Base-by-base conservation (phyloP, 257 asterid species). In the Solanum neorickii region DNA sequence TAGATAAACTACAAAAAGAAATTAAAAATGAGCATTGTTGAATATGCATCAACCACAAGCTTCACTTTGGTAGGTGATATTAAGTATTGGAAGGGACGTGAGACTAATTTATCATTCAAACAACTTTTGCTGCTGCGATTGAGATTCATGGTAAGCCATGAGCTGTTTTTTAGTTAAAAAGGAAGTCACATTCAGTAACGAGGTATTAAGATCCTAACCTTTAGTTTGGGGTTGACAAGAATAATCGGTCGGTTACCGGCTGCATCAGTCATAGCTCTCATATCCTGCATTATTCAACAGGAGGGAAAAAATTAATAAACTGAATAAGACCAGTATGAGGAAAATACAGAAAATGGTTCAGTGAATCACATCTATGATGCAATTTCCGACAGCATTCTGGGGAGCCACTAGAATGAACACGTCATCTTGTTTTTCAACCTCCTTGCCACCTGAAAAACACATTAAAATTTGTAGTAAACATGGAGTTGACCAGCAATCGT, bases 311-410 rank as follows among this genome's bases (percentile, higher is more conserved):
- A 33, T 82, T 18, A 80, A 16, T 66, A 86, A 35, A 46, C 70
- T 29, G 86, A 69, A 86, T 21, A 46, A 80, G 85, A 47, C 18
- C 18, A 10, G 11, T 78, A 49, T 3, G 85, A 80, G 69, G 69
- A 47, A 80, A 89, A 62, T 65, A 83, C 37, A 83, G 87, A 37
- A 86, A 82, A 14, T 85, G 75, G 74, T 29, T 33, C 62, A 21
- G n/a, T 87, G 20, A 74, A 89, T 88, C 91, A 95, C 99, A 84
- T 91, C 98, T 72, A 96, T 95, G 86, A 96, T 96, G 89, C 99
- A 96, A 87, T 95, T 95, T 49, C 99, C 98, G 29, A 95, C 95
- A 33, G 98, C 97, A 93, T 96, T 96, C 93, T 96, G 98, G n/a
- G 99, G 99, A 90, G 99, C 99, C 91, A 96, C 95, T 90, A 96